Evolutionary conservation across 257 asterid species (phyloP).

Genomic region (Gynochthodes officinalis): DNA sequence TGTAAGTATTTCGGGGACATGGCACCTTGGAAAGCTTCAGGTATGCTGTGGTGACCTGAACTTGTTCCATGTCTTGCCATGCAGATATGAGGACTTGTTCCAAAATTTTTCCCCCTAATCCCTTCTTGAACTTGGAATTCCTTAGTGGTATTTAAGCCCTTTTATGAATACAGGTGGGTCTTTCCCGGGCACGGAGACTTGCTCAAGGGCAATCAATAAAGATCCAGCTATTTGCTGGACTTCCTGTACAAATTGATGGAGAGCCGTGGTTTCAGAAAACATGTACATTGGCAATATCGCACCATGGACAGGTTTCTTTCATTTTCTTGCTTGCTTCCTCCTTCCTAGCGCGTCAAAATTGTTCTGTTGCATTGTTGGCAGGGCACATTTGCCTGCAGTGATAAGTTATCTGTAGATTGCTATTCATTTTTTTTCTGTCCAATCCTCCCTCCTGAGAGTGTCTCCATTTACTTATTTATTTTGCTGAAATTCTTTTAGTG

Average conservation of each 20-base stretch:
- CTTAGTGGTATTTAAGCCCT: neutral
- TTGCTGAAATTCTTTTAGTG: neutral
- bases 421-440: too few relatives aligned
- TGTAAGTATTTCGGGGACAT: conserved; percentile 93
- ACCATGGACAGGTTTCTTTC: conserved; percentile 85
- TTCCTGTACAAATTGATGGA: conserved; percentile 96
- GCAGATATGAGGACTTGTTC: neutral
- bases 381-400: neutral
- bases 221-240: conserved; percentile 81
- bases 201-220: conserved; percentile 94
- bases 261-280: conserved; percentile 98
- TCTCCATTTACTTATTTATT: too few relatives aligned
- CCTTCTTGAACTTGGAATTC: neutral
- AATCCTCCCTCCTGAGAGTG: too few relatives aligned
- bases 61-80: neutral
- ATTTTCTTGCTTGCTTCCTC: conserved; percentile 2
- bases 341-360: neutral
- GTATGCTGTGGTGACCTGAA: conserved; percentile 29
- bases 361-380: neutral
- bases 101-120: neutral
- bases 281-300: conserved; percentile 75
- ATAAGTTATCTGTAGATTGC: neutral
- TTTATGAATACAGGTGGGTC: conserved; percentile 67
- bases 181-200: conserved; percentile 91
- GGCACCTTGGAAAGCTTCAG: conserved; percentile 99